Percentiles rank a stretch among this genome's conserved stretches.
Conservation (phyloP, 768 basidiomycete species). For the Lactarius pseudohatsudake region DNA sequence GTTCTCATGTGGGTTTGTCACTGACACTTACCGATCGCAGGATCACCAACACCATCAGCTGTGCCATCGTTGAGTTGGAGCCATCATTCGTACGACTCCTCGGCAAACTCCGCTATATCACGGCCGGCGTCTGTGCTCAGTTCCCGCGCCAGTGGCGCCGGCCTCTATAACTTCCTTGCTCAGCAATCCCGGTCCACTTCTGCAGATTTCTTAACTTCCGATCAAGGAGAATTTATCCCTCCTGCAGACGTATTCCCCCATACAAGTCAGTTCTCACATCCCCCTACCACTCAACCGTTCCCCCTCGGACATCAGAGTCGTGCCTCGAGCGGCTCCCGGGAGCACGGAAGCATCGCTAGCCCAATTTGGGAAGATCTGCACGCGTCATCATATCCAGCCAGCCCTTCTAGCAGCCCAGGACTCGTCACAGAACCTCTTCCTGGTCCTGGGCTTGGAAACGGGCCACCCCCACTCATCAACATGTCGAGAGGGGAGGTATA, state of each 20-base stretch:
- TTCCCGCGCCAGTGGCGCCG: conserved; percentile 20
- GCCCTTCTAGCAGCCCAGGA: conserved; percentile 18
- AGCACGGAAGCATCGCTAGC: conserved; percentile 31
- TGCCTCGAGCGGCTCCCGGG: conserved; percentile 42
- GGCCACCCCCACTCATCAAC: conserved; percentile 8
- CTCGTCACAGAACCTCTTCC: conserved; percentile 48
- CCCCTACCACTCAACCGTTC: conserved; percentile 37
- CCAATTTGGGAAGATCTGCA: conserved; percentile 17
- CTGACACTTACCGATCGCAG: conserved; percentile 23
- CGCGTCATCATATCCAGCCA: conserved; percentile 29
- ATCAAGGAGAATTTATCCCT: too few relatives aligned
- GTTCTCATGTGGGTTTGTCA: conserved; percentile 17
- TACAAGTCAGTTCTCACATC: conserved; percentile 38
- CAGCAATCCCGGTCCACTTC: conserved; percentile 1
- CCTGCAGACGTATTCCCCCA: too few relatives aligned
- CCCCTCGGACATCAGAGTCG: conserved; percentile 45
- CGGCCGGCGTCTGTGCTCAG: conserved; percentile 17
- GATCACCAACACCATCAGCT: conserved; percentile 27
- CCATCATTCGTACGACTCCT: conserved; percentile 32
- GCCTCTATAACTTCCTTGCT: conserved; percentile 24
- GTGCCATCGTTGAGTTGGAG: conserved; percentile 24
- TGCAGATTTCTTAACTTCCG: conserved; percentile 18
- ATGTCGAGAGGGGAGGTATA: conserved; percentile 9
- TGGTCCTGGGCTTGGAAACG: conserved; percentile 4
- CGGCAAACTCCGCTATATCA: conserved; percentile 27